These are phyloP conservation scores for Fraxinus velutina DNA, from an alignment of 305 asterid species.

Conservation along the genomic window DNA sequence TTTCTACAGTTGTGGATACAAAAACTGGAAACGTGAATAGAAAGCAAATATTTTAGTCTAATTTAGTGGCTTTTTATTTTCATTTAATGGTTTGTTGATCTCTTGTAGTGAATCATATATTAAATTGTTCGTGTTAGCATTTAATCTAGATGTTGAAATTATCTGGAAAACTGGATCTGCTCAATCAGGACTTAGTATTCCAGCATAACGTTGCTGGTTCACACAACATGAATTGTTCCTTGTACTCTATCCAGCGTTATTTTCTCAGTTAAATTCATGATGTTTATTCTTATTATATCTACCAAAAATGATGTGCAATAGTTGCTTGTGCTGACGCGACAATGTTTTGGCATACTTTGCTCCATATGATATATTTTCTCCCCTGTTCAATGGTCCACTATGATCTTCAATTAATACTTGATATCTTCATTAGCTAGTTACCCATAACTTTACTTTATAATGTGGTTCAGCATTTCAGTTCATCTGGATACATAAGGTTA, in stretches of 20 bases:
- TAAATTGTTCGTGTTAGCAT: too few relatives aligned
- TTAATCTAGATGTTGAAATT: neutral
- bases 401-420: constrained; percentile 1
- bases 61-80: neutral
- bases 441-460: neutral
- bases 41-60: neutral
- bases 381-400: neutral
- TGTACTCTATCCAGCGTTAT: neutral
- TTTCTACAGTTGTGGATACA: constrained; percentile 80
- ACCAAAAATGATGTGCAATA: neutral
- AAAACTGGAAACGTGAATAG: constrained; percentile 74
- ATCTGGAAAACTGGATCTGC: neutral
- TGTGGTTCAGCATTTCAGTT: neutral
- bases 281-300: neutral
- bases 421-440: constrained; percentile 1
- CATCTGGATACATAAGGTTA: neutral
- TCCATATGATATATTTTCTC: constrained; percentile 18
- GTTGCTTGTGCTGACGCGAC: constrained; percentile 14
- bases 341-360: neutral
- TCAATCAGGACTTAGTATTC: neutral
- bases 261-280: constrained; percentile 1
- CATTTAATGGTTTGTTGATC: neutral
- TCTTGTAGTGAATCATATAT: neutral
- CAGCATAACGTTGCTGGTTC: neutral
- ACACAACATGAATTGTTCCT: neutral